Percentiles rank a stretch among this genome's conserved stretches.
Conservation (phyloP, 371 early-diverging fungal genomes). For the Rhizopus microsporus region DNA sequence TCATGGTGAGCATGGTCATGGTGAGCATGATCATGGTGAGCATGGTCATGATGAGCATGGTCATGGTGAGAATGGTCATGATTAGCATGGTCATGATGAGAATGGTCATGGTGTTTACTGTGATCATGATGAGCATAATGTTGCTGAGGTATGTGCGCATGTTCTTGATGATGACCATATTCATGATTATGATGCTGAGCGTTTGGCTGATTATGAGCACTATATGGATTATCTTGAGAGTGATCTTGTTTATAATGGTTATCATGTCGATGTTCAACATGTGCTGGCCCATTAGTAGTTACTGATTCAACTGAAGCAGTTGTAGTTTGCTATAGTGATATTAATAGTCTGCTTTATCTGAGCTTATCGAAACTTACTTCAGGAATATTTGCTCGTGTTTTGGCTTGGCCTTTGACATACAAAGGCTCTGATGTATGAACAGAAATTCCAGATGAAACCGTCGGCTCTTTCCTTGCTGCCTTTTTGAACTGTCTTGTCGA, state of each 20-base stretch:
- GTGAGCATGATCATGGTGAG: slow-evolving; percentile 19
- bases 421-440: slow-evolving; percentile 1
- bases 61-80: slow-evolving; percentile 9
- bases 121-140: slow-evolving; percentile 30
- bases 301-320: neutral
- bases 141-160: slow-evolving; percentile 19
- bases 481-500: slow-evolving; percentile 8
- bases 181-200: slow-evolving; percentile 2
- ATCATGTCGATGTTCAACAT: slow-evolving; percentile 4
- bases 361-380: neutral
- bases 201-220: slow-evolving; percentile 3
- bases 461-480: slow-evolving; percentile 1
- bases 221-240: slow-evolving; percentile 10
- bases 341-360: no score
- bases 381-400: neutral
- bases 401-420: neutral
- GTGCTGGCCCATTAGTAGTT: neutral
- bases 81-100: slow-evolving; percentile 19
- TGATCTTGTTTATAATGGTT: slow-evolving; percentile 5
- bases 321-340: neutral
- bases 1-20: slow-evolving; percentile 24
- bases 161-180: slow-evolving; percentile 14
- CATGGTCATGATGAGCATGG: slow-evolving; percentile 15
- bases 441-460: neutral
- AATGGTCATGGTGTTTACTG: slow-evolving; percentile 22